Conservation (phyloP, 2,329 filamentous ascomycete species). For the Cladosporium velox region DNA sequence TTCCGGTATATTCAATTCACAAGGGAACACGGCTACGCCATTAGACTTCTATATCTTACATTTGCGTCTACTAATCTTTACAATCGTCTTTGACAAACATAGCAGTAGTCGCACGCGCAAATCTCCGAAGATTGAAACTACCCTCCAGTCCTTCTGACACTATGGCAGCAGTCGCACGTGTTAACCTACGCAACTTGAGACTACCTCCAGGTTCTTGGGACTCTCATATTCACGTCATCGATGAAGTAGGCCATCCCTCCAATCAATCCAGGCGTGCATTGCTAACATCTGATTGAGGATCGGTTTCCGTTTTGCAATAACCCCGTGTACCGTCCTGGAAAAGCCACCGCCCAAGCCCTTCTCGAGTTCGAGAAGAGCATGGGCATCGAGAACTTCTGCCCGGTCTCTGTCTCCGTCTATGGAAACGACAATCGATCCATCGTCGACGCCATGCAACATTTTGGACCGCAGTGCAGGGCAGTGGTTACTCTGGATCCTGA, state of each 20-base stretch:
- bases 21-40: not conserved
- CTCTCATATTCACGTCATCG: slow-evolving; percentile 1
- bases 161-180: not conserved
- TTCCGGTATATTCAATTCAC: not conserved
- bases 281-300: not conserved
- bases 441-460: not conserved
- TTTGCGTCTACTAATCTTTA: too few species aligned
- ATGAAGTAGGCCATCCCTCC: not conserved
- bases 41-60: not conserved
- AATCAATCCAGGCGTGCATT: not conserved
- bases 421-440: slow-evolving; percentile 8
- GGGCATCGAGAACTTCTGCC: not conserved
- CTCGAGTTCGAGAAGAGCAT: slow-evolving; percentile 1
- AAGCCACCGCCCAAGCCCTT: not conserved
- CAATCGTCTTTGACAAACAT: not conserved
- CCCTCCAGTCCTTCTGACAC: not conserved
- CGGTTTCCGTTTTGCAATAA: not conserved
- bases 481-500: not conserved
- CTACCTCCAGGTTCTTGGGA: not conserved
- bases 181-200: not conserved
- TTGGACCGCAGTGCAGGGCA: not conserved
- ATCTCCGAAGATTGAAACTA: not conserved
- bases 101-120: not conserved
- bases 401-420: not conserved
- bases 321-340: not conserved